Conservation (phyloP, 192 early-diverging fungal genomes). For the Thoreauomyces humboldtii region DNA sequence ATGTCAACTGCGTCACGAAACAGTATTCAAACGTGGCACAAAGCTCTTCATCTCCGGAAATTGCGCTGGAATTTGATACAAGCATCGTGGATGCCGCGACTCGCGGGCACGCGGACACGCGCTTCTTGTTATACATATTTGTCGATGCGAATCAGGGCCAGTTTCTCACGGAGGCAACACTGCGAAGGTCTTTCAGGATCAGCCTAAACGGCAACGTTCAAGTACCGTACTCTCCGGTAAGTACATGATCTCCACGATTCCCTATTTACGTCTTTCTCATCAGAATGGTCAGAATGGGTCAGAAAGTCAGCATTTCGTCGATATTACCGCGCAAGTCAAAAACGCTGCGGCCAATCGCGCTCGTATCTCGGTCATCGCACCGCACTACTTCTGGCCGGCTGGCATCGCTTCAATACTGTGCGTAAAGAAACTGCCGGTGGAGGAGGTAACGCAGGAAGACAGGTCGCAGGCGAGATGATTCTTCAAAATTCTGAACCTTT, state of each 20-base stretch:
- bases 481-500: neutral
- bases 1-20: too few species aligned
- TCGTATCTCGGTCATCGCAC: neutral
- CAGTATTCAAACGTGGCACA: too few species aligned
- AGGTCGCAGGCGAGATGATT: neutral
- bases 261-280: neutral
- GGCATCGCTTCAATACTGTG: constrained; percentile 10
- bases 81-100: neutral
- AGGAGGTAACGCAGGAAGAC: neutral
- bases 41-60: too few species aligned
- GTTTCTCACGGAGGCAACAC: neutral
- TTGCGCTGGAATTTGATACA: neutral
- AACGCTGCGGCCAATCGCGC: neutral
- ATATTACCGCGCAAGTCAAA: constrained; percentile 14
- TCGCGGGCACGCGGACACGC: neutral
- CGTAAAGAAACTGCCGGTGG: neutral
- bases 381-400: neutral
- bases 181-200: constrained; percentile 1
- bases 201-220: neutral
- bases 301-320: constrained; percentile 6
- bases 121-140: constrained; percentile 8
- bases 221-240: neutral
- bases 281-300: neutral
- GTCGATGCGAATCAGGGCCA: neutral
- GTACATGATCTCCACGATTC: neutral